These are phyloP conservation scores for Lasiosphaeria ovina DNA, from an alignment of 495 filamentous ascomycete species.

Conservation along the genomic window DNA sequence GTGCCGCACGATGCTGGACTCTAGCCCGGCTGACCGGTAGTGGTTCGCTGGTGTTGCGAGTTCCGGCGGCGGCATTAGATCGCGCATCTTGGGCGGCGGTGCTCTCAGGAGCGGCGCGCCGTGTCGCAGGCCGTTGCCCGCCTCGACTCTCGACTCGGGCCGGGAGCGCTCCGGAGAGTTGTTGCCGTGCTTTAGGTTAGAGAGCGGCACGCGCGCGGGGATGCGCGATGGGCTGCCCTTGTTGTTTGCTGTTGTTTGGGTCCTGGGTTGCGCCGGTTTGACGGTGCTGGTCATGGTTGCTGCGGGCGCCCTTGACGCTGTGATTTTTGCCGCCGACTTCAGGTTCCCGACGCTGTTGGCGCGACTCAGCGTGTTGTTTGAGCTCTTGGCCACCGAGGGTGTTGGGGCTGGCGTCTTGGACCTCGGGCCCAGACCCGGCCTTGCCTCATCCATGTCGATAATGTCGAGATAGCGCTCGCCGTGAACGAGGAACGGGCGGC, in stretches of 20 bases:
- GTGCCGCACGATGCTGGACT: conserved; percentile 68
- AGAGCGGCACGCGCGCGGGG: conserved; percentile 74
- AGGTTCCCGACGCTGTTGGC: conserved; percentile 41
- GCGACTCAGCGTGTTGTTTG: conserved; percentile 39
- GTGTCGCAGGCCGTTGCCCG: conserved; percentile 24
- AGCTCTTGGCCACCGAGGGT: conserved; percentile 43
- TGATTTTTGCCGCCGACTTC: conserved; percentile 48
- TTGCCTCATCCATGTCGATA: conserved; percentile 62
- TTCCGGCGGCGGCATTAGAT: conserved; percentile 65
- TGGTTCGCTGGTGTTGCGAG: conserved; percentile 60
- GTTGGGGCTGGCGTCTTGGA: conserved; percentile 76
- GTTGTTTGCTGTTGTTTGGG: conserved; percentile 22
- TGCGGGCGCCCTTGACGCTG: conserved; percentile 59
- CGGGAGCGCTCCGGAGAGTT: conserved; percentile 77
- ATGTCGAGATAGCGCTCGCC: conserved; percentile 85
- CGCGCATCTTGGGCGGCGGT: conserved; percentile 88
- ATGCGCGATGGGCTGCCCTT: conserved; percentile 72
- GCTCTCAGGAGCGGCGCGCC: conserved; percentile 54
- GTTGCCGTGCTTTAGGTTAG: conserved; percentile 73
- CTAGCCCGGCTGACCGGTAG: conserved; percentile 63
- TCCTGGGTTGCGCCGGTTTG: conserved; percentile 28
- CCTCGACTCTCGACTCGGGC: conserved; percentile 43
- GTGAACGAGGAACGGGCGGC: conserved; percentile 86
- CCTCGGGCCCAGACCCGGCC: conserved; percentile 60
- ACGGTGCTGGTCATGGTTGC: conserved; percentile 38